These are phyloP conservation scores for Jacaranda copaia DNA, from an alignment of 257 asterid species.

Conservation along the genomic window DNA sequence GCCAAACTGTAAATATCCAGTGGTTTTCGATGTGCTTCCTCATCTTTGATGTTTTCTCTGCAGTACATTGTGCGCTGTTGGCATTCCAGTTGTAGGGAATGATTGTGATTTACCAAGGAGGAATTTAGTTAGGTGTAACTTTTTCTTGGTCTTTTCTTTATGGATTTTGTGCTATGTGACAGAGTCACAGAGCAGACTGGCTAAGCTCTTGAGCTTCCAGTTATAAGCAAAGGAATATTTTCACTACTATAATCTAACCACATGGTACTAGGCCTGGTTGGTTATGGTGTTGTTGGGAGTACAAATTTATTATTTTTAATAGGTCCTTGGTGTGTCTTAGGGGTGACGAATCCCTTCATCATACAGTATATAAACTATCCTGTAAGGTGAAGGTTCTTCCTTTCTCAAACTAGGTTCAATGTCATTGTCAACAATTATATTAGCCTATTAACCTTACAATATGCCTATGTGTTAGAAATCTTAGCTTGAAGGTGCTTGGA, in stretches of 20 bases:
- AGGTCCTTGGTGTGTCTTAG: not conserved
- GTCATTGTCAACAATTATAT: not conserved
- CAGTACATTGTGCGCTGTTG: not conserved
- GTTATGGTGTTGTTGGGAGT: slow-evolving; percentile 15
- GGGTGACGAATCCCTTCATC: not conserved
- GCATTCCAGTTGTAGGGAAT: not conserved
- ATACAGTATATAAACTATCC: slow-evolving; percentile 10
- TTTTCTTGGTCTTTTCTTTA: not conserved
- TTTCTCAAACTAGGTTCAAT: not conserved
- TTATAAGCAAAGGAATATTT: not conserved
- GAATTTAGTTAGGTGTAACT: not conserved
- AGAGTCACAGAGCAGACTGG: not conserved
- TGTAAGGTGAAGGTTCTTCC: slow-evolving; percentile 32
- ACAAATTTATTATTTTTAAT: slow-evolving; percentile 11
- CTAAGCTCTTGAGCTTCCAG: not conserved
- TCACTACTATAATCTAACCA: not conserved
- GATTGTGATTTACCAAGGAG: slow-evolving; percentile 13
- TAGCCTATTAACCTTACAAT: not conserved
- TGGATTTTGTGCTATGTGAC: not conserved
- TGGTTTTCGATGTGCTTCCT: not conserved
- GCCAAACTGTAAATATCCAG: not conserved
- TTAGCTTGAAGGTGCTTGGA: slow-evolving; percentile 6
- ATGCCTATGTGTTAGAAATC: not conserved
- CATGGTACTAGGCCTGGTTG: slow-evolving; percentile 5
- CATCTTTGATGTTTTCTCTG: not conserved